Base-by-base conservation (phyloP, 306 rosid genomes). In the Myrica gale region DNA sequence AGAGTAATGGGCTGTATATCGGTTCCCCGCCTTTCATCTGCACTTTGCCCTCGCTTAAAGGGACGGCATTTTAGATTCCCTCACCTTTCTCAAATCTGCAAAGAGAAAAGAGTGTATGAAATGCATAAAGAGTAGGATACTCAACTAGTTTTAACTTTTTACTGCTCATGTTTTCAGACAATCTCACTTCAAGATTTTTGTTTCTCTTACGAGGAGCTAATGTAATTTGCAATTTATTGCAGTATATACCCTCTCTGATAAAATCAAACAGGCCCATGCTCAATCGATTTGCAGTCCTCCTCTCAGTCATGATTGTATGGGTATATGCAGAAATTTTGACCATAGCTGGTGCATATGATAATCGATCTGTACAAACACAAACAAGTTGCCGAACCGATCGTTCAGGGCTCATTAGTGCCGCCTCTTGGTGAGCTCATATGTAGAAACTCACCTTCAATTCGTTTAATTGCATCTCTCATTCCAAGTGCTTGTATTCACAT, bases 341-440 rank as follows among this genome's bases (percentile, higher is more conserved):
- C 44, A 89, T 76, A 48, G 93, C 90, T 66, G 98, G 98, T 79
- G 98, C 91, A 16, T 94, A 94, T 45, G 17, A 84, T 16, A 83
- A 68, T 62, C 87, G 83, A 89, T 48, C 98, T 54, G 86, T 85
- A 19, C 11, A 7, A 45, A 94, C 98, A 77, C 98, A 94, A 86
- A 5, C 69, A 6, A 95, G 89, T 69, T 95, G 98, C 73, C 96
- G 98, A 39, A 92, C 98, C 57, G 98, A 95, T 83, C 92, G 95
- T 72, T 90, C 98, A 61, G 98, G 98, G 47, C 92, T 95, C 69
- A 76, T 95, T 46, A 68, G 83, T 19, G 92, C 88, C 41, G 91
- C 96, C 76, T 84, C 89, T 78, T 95, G 98, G 98, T 92, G 67
- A 87, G 89, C 86, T 72, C 61, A 67, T 56, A 56, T 76, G 13